Conservation (phyloP, 768 basidiomycete species). For the Suillus fuscotomentosus region DNA sequence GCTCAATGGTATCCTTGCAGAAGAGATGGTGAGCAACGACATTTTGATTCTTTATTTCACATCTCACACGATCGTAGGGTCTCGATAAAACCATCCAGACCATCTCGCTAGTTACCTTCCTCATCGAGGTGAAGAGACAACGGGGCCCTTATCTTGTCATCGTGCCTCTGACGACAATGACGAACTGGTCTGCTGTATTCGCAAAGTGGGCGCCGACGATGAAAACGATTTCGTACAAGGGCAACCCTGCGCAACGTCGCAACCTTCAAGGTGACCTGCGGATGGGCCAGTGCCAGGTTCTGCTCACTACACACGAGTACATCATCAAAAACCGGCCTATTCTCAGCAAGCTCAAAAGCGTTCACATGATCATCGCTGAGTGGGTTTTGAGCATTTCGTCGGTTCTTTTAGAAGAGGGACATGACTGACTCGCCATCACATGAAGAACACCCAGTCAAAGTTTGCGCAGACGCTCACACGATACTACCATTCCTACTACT, state of each 20-base stretch:
- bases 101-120: constrained; percentile 89
- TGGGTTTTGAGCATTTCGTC: not conserved
- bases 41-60: constrained; percentile 4
- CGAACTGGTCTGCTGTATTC: constrained; percentile 96
- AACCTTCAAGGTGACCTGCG: constrained; percentile 76
- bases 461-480: constrained; percentile 86
- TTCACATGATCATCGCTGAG: constrained; percentile 95
- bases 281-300: constrained; percentile 82
- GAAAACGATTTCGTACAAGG: constrained; percentile 73
- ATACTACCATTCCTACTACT: constrained; percentile 89
- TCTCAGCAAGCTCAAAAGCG: constrained; percentile 89
- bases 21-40: constrained; percentile 72
- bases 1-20: constrained; percentile 91
- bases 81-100: constrained; percentile 95
- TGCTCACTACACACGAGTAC: constrained; percentile 94
- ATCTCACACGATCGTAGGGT: constrained; percentile 50
- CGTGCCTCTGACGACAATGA: constrained; percentile 94
- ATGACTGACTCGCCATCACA: constrained; percentile 55
- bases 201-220: constrained; percentile 65
- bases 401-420: constrained; percentile 68
- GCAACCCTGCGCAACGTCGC: constrained; percentile 81
- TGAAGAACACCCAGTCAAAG: constrained; percentile 95
- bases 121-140: constrained; percentile 88
- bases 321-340: constrained; percentile 95
- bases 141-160: constrained; percentile 93